Evolutionary conservation across 148 eudicot genomes (phyloP), one percentile per base, ranked within the genome.

Genomic region (Nepenthes gracilis): DNA sequence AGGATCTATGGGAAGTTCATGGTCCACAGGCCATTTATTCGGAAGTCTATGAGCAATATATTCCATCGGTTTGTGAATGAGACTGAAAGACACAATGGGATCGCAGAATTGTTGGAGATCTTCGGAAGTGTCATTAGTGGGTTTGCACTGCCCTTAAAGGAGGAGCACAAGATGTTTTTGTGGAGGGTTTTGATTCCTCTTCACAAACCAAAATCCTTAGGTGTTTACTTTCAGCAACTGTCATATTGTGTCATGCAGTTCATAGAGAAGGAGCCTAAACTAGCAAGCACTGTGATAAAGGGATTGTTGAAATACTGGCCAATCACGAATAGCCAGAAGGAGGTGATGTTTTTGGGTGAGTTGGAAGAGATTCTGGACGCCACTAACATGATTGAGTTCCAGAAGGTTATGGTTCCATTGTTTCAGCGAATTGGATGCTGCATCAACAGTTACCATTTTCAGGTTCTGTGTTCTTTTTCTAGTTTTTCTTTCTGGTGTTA

Each of bases 291-390:
- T 2, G 97, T 92, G 73, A 78, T 92, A 38, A 78, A 75, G 50
- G 96, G 94, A 54, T 68, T 92, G 76, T 74, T 92, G 70, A 92
- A 85, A 64, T 92, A 82, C 62, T 92, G 97, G 97, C 97, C 97
- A 9, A 73, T 88, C 35, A 92, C 97, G 5, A 92, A 82, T 57
- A 88, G 88, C 75, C 97, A 85, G 63, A 92, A 92, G 75, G 97
- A 92, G 77, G 86, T 85, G 57, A 83, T 92, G 97, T 88, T 92
- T 64, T 72, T 88, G 70, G 73, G 90, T 32, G 96, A 88, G 74
- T 15, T 92, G 36, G 96, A 88, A 77, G 97, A 92, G 85, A 88
- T 92, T 73, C 69, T 91, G 60, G 97, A 91, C 67, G 76, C 71
- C 36, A 83, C 85, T 71, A 81, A 69, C 76, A 78, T 91, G 86